phyloP scores from a whole-genome alignment of 306 rosid genomes.

The Begonia masoniana region DNA sequence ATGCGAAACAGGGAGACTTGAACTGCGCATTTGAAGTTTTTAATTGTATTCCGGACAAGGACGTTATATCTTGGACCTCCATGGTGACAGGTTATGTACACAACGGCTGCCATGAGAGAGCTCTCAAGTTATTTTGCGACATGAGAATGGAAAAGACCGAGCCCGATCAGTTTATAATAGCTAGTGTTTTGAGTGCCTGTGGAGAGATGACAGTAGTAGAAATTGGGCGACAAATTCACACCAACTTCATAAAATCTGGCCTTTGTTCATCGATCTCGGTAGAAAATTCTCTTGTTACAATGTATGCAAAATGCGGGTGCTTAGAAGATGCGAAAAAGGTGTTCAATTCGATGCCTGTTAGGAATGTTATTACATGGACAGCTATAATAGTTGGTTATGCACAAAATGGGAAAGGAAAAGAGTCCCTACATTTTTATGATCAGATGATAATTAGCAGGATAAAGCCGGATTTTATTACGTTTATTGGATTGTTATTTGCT shows the following conservation, averaged over 20 bases:
- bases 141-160: slow-evolving; percentile 54
- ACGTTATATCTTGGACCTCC: slow-evolving; percentile 90
- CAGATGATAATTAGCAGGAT: slow-evolving; percentile 58
- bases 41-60: slow-evolving; percentile 44
- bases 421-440: slow-evolving; percentile 56
- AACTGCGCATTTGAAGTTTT: slow-evolving; percentile 45
- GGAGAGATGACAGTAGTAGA: slow-evolving; percentile 66
- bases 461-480: slow-evolving; percentile 72
- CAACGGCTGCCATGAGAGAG: slow-evolving; percentile 52
- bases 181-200: slow-evolving; percentile 70
- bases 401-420: slow-evolving; percentile 73
- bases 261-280: slow-evolving; percentile 41
- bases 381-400: slow-evolving; percentile 90
- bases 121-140: slow-evolving; percentile 43
- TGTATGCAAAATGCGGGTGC: slow-evolving; percentile 93
- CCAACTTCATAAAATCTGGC: slow-evolving; percentile 48
- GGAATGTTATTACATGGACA: slow-evolving; percentile 75
- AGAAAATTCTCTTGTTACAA: slow-evolving; percentile 65
- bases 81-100: slow-evolving; percentile 71
- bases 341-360: slow-evolving; percentile 45
- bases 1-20: slow-evolving; percentile 53
- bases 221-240: slow-evolving; percentile 76
- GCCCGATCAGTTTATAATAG: slow-evolving; percentile 55
- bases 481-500: slow-evolving; percentile 81
- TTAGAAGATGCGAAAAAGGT: slow-evolving; percentile 55